Evolutionary conservation across 2,329 filamentous ascomycete species (phyloP).

Genomic region (Fusarium robinianum): DNA sequence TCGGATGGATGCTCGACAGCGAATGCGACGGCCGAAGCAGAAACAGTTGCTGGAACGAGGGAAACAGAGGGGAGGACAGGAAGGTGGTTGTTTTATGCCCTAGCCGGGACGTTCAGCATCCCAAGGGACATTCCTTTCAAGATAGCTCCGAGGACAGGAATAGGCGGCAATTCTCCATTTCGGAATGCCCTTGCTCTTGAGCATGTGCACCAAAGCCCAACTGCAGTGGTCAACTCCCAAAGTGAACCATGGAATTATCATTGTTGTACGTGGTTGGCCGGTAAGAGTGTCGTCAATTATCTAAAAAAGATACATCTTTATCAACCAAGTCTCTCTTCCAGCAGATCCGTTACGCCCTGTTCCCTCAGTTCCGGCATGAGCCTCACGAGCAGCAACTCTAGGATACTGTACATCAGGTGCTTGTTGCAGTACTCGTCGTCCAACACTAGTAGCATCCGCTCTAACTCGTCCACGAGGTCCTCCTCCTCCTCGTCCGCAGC

Average conservation of each 20-base stretch:
- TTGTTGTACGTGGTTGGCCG: too few relatives aligned
- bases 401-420: constrained; percentile 79
- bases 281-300: constrained; percentile 28
- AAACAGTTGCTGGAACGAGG: too few relatives aligned
- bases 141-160: constrained; percentile 32
- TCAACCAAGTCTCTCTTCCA: constrained; percentile 68
- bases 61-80: too few relatives aligned
- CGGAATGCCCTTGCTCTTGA: constrained; percentile 31
- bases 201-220: not conserved
- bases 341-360: constrained; percentile 70
- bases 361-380: constrained; percentile 83
- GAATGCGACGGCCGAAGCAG: too few relatives aligned
- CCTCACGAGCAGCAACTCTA: constrained; percentile 81
- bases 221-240: not conserved
- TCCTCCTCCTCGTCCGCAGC: constrained; percentile 38
- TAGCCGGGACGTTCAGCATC: constrained; percentile 1
- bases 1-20: too few relatives aligned
- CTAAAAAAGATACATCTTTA: constrained; percentile 5
- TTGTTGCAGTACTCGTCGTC: constrained; percentile 89
- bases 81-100: too few relatives aligned
- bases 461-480: constrained; percentile 61
- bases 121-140: constrained; percentile 28
- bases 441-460: constrained; percentile 73
- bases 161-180: constrained; percentile 38
- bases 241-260: constrained; percentile 11